Conservation (phyloP, 2,329 filamentous ascomycete genomes). For the Nothopassalora personata region DNA sequence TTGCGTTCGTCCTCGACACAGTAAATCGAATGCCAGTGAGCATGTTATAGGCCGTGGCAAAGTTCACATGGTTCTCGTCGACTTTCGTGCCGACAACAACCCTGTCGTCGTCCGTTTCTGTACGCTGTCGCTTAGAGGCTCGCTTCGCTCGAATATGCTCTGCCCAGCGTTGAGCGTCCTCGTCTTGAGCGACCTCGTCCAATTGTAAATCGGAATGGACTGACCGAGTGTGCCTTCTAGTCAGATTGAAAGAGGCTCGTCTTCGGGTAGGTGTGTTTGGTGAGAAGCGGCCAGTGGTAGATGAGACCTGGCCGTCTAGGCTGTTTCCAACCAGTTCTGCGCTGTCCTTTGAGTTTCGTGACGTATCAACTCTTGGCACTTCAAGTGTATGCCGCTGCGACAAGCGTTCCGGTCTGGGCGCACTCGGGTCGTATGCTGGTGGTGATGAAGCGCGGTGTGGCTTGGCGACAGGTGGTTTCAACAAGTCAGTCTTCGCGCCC, state of each 20-base stretch:
- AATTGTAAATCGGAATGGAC: conserved; percentile 77
- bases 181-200: conserved; percentile 79
- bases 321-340: conserved; percentile 36
- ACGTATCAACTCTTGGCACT: conserved; percentile 65
- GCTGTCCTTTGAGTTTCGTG: conserved; percentile 67
- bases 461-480: conserved; percentile 22
- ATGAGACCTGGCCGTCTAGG: conserved; percentile 53
- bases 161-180: conserved; percentile 86
- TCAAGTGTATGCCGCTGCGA: conserved; percentile 78
- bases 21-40: conserved; percentile 96
- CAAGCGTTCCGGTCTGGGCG: conserved; percentile 46
- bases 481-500: conserved; percentile 17
- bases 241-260: conserved; percentile 77
- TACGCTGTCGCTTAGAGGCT: conserved; percentile 75
- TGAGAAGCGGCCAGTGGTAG: conserved; percentile 76
- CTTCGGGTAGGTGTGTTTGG: conserved; percentile 60
- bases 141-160: conserved; percentile 89
- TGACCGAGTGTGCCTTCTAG: conserved; percentile 73
- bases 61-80: conserved; percentile 88
- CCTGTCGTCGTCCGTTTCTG: conserved; percentile 83
- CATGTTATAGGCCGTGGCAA: conserved; percentile 99
- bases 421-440: conserved; percentile 32
- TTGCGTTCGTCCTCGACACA: conserved; percentile 93
- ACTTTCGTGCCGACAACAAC: conserved; percentile 96
- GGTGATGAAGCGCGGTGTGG: conserved; percentile 33